These are phyloP conservation scores for Nicotiana attenuata DNA, from an alignment of 257 asterid genomes.

Conservation along the genomic window DNA sequence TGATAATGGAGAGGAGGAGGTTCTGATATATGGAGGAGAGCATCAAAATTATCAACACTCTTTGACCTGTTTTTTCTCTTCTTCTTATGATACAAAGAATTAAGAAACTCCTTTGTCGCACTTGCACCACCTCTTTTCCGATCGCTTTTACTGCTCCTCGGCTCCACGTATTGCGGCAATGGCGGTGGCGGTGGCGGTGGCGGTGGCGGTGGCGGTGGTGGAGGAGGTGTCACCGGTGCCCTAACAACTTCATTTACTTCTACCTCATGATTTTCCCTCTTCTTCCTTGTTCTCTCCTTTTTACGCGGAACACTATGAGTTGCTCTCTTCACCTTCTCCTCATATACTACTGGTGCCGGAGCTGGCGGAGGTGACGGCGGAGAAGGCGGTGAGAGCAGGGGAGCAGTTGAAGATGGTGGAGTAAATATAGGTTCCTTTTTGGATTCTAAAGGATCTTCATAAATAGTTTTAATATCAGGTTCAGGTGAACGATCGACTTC, in stretches of 20 bases:
- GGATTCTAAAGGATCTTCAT: conserved; percentile 29
- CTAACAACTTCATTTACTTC: conserved; percentile 21
- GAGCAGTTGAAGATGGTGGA: conserved; percentile 11
- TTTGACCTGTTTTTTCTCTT: conserved; percentile 68
- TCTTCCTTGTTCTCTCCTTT: conserved; percentile 38
- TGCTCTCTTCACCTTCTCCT: conserved; percentile 23
- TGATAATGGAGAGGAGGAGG: conserved; percentile 35
- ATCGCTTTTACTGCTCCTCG: conserved; percentile 36
- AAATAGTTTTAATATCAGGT: conserved; percentile 21
- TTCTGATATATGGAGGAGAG: conserved; percentile 55
- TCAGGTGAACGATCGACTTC: conserved; percentile 25
- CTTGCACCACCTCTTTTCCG: conserved; percentile 52
- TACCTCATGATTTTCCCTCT: conserved; percentile 16
- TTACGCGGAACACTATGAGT: conserved; percentile 30
- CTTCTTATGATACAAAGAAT: conserved; percentile 68
- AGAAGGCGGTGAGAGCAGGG: conserved; percentile 14
- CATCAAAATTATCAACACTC: conserved; percentile 60
- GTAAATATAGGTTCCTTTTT: background rate
- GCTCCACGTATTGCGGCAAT: conserved; percentile 23
- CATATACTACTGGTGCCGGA: conserved; percentile 16
- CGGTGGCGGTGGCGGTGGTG: conserved; percentile 16
- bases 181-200: conserved; percentile 49
- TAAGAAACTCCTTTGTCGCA: conserved; percentile 67
- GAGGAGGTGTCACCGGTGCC: conserved; percentile 24
- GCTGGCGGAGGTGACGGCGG: conserved; percentile 9